A percentile compares a stretch with the other conserved stretches of the same genome.
Evolutionary conservation across 768 basidiomycete genomes (phyloP).

Genomic region (Termitomyces sp.): DNA sequence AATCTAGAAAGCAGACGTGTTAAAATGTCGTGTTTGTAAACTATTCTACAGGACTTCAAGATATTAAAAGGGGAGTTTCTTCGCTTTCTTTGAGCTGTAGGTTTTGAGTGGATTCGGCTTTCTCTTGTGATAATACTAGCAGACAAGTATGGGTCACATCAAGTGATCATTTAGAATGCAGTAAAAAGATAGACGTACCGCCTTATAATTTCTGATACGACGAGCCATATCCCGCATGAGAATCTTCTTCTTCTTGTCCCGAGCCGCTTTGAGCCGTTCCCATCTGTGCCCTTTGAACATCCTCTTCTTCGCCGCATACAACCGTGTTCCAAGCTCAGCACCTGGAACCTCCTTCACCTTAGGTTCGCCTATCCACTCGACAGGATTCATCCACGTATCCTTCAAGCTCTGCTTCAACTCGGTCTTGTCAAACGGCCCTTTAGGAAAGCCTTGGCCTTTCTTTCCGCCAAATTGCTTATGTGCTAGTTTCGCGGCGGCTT

Average conservation of each 20-base stretch:
- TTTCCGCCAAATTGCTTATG: constrained; percentile 3
- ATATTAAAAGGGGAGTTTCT: constrained; percentile 55
- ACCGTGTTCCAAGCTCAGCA: constrained; percentile 49
- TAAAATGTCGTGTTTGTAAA: background rate
- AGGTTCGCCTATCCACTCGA: constrained; percentile 41
- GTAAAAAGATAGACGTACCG: constrained; percentile 32
- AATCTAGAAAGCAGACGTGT: background rate
- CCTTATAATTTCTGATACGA: constrained; percentile 61
- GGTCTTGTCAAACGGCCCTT: constrained; percentile 1
- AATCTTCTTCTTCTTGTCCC: constrained; percentile 41
- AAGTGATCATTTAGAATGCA: background rate
- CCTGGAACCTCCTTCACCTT: constrained; percentile 38
- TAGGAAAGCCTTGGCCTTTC: constrained; percentile 1
- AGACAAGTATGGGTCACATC: constrained; percentile 1
- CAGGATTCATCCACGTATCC: constrained; percentile 23
- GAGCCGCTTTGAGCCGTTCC: constrained; percentile 54
- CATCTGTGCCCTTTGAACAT: constrained; percentile 96
- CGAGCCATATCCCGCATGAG: constrained; percentile 67
- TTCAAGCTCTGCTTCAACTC: constrained; percentile 7
- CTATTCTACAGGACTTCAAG: background rate
- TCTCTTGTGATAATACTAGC: constrained; percentile 42
- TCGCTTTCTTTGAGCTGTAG: constrained; percentile 37
- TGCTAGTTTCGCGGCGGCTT: constrained; percentile 1
- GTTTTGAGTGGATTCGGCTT: constrained; percentile 57
- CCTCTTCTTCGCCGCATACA: constrained; percentile 71